Evolutionary conservation across 208 protist genomes (phyloP).

Genomic region (Trypanosoma mega): DNA sequence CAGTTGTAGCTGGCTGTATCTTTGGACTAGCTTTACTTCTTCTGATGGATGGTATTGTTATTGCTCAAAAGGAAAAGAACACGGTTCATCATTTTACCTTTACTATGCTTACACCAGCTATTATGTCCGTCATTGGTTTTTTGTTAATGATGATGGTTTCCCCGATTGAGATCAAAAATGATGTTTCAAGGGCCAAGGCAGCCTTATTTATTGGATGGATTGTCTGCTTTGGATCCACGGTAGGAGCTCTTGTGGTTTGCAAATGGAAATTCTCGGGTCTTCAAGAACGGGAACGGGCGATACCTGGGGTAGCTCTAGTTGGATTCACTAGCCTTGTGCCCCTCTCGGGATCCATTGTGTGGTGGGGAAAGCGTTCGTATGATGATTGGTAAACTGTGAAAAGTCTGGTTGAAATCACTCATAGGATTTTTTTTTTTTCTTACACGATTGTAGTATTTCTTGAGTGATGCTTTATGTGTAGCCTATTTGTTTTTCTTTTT

Average conservation of each 20-base stretch:
- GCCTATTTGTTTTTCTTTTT: too few species aligned
- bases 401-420: conserved; percentile 13
- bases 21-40: conserved; percentile 56
- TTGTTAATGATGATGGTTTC: conserved; percentile 56
- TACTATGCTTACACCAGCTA: conserved; percentile 47
- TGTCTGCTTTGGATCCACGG: conserved; percentile 56
- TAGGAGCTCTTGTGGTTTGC: conserved; percentile 48
- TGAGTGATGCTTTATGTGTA: too few species aligned
- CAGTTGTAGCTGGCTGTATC: conserved; percentile 48
- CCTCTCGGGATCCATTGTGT: conserved; percentile 55
- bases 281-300: conserved; percentile 36
- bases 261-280: conserved; percentile 48
- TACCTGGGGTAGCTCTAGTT: conserved; percentile 58
- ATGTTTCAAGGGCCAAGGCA: conserved; percentile 47
- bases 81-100: conserved; percentile 47
- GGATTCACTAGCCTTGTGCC: conserved; percentile 62
- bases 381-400: conserved; percentile 25
- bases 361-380: conserved; percentile 51
- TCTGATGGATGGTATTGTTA: conserved; percentile 56
- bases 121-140: conserved; percentile 73
- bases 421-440: too few species aligned
- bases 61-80: conserved; percentile 40
- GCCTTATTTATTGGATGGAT: conserved; percentile 77
- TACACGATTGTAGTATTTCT: too few species aligned
- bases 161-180: conserved; percentile 56